These are phyloP conservation scores for Akanthomyces lecanii DNA, from an alignment of 2,329 filamentous ascomycete genomes.

Conservation along the genomic window DNA sequence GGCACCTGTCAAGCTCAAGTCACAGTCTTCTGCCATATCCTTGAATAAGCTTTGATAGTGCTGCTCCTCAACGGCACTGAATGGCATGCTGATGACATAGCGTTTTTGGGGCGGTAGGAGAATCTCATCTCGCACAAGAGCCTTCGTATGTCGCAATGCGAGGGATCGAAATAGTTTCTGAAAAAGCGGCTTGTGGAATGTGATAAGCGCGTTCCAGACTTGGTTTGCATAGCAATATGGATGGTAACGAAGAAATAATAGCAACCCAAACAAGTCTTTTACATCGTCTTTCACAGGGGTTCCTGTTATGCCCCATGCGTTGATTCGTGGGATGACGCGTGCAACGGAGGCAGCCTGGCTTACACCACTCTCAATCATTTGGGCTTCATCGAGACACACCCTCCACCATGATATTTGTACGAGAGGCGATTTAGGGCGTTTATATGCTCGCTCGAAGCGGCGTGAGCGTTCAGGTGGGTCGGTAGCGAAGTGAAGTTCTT, in stretches of 20 bases:
- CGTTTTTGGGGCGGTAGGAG: conserved; percentile 77
- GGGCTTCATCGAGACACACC: conserved; percentile 72
- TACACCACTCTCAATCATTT: conserved; percentile 90
- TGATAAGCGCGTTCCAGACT: conserved; percentile 65
- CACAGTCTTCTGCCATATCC: conserved; percentile 68
- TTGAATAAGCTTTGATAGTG: conserved; percentile 75
- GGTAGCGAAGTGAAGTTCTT: conserved; percentile 73
- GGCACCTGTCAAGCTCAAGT: conserved; percentile 59
- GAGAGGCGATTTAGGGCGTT: conserved; percentile 68
- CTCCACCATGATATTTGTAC: conserved; percentile 86
- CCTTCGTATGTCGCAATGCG: conserved; percentile 81
- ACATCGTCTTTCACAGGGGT: conserved; percentile 82
- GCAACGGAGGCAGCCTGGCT: conserved; percentile 79
- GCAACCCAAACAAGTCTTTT: conserved; percentile 70
- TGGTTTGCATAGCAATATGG: conserved; percentile 64
- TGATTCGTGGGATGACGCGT: conserved; percentile 71
- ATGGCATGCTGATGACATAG: conserved; percentile 82
- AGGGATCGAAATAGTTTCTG: conserved; percentile 65
- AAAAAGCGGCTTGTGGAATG: conserved; percentile 60
- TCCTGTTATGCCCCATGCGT: conserved; percentile 86
- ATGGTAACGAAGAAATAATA: conserved; percentile 75
- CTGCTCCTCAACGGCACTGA: conserved; percentile 86
- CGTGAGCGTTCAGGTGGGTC: conserved; percentile 64
- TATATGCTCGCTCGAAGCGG: conserved; percentile 62
- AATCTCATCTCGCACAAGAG: conserved; percentile 72